Percentiles rank a stretch among this genome's conserved stretches.
These are phyloP conservation scores for Porpolomopsis calyptriformis DNA, from an alignment of 768 basidiomycete genomes.

Conservation along the genomic window DNA sequence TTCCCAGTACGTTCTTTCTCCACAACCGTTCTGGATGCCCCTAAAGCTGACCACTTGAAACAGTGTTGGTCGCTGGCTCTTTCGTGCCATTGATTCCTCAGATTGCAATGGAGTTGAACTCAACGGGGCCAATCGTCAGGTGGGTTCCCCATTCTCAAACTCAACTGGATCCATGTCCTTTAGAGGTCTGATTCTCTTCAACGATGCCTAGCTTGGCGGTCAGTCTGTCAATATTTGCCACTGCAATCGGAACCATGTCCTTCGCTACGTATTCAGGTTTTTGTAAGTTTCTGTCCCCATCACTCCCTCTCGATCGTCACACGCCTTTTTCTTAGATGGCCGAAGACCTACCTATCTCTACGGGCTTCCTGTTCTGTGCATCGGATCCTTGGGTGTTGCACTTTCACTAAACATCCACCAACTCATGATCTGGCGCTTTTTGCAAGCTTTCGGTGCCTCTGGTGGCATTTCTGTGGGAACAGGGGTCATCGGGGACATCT, in stretches of 20 bases:
- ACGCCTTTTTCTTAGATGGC: slow-evolving; percentile 38
- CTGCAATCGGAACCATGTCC: slow-evolving; percentile 35
- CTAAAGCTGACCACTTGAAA: not conserved
- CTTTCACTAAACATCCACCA: slow-evolving; percentile 29
- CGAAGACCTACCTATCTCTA: slow-evolving; percentile 48
- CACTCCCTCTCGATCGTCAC: slow-evolving; percentile 4
- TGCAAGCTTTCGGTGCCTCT: slow-evolving; percentile 58
- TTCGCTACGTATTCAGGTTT: slow-evolving; percentile 44
- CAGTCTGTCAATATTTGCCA: slow-evolving; percentile 38
- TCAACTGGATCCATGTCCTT: too few species aligned
- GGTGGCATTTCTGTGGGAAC: slow-evolving; percentile 45
- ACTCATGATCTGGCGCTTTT: slow-evolving; percentile 50
- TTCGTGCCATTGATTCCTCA: slow-evolving; percentile 71
- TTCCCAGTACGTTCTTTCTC: slow-evolving; percentile 38
- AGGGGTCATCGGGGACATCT: slow-evolving; percentile 58
- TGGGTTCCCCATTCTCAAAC: slow-evolving; percentile 14
- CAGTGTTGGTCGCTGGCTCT: slow-evolving; percentile 53
- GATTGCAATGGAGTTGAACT: slow-evolving; percentile 53
- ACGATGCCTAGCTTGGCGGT: slow-evolving; percentile 31
- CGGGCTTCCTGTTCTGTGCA: slow-evolving; percentile 45
- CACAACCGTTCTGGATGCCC: not conserved
- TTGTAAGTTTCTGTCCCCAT: slow-evolving; percentile 25
- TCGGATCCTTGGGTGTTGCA: slow-evolving; percentile 54
- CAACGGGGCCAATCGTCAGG: slow-evolving; percentile 51
- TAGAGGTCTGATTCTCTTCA: too few species aligned